Base-by-base conservation (phyloP, 805 yeast species). In the Isabelozyma pseudorhagii region DNA sequence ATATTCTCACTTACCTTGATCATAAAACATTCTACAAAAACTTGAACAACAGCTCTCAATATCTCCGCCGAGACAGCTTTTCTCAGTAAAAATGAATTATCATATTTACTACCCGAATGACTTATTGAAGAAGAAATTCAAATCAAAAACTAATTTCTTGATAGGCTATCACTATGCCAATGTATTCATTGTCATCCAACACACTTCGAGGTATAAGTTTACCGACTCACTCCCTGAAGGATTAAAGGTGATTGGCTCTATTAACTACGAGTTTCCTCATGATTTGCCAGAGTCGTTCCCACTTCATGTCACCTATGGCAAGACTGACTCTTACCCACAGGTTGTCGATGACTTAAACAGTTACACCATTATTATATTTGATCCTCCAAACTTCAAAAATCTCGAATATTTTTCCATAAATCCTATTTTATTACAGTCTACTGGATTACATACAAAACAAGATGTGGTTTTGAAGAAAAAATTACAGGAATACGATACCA, bases 361-460 rank as follows among this genome's bases (percentile, higher is more conserved):
- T 21, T 5, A 43, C 18, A 53, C 58, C 2, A 47, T 64, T n/a
- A 50, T 66, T 1, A 57, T 78, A n/a, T 91, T 82, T 61, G 78
- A 79, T 25, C 86, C 94, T 1, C 97, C 97, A 0, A 77, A 79
- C 42, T 81, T 86, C 15, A 75, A 74, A 28, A 78, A 80, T 50
- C 75, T 92, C 74, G 96, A 91, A 55, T 89, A 87, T 62, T 86
- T 82, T 54, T 84, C 97, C 0, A 62, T 84, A 3, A 70, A 76
- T n/a, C 96, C 97, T 0, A 87, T 90, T 3, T 68, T 82, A 3
- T 74, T 91, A 8, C 85, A 84, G 54, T 75, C 79, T 3, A 74
- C 76, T 55, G 67, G 64, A 1, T 28, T 44, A 13, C 39, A 44
- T n/a, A 44, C 25, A 14, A 21, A 38, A 14, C 36, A 52, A 40